Base-by-base conservation (phyloP, 352 stramenopile genomes). In the Pythium myriotylum region DNA sequence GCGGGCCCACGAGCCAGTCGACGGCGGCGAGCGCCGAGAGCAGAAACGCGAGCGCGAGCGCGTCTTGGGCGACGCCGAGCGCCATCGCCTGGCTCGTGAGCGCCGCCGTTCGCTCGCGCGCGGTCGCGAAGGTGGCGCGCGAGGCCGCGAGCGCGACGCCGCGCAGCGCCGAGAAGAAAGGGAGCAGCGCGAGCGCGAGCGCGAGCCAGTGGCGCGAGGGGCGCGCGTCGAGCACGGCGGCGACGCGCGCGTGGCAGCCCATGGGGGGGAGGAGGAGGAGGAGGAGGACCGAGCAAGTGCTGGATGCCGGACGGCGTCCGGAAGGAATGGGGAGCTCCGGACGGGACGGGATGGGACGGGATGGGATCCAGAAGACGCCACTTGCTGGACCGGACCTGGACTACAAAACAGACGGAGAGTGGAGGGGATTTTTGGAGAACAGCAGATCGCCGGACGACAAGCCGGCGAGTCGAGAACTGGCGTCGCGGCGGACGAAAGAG, bases 241-340 rank as follows among this genome's bases (percentile, higher is more conserved):
- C 13, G 43, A 65, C 46, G 23, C 55, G 23, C 42, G 32, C 13
- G 20, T 53, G 54, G 1, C 23, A 23, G n/a, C 43, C 20, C 4
- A 24, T 20, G 22, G 29, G 27, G 10, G 53, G n/a, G 53, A 29
- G 41, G 27, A 52, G 9, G 14, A 27, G 19, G 40, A 45, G 50
- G n/a, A 0, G 4, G 2, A 55, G 48, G 20, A 68, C 61, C 51
- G 48, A 46, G 22, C 27, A 17, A 12, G 46, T 65, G 42, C 57
- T 72, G 32, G 67, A 74, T 16, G 59, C 54, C 16, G 63, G 67
- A 20, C 64, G 74, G 9, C 59, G 50, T 22, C 35, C 27, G 5
- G 29, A 10, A 35, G 29, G 29, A 35, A 35, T 35, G 29, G 29
- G 29, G 29, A n/a, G n/a, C n/a, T 35, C 10, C 29, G 10, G 5